Base-by-base conservation (phyloP, 768 basidiomycete genomes). In the Lactarius akahatsu region DNA sequence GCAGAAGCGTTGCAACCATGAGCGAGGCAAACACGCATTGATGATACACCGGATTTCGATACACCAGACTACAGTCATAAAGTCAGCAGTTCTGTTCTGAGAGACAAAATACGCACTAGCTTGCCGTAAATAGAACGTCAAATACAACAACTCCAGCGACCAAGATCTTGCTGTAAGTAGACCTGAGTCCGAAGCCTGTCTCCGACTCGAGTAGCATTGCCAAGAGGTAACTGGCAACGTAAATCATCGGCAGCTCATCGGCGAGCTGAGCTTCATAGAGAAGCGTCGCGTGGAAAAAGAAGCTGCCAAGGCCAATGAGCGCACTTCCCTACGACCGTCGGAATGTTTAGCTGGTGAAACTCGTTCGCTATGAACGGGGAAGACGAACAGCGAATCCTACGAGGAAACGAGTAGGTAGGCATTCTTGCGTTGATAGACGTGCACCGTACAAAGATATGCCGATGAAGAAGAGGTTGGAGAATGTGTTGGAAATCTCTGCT, bases 221-320 rank as follows among this genome's bases (percentile, higher is more conserved):
- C 23, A 85, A 74, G 69, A 83, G 80, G 76, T 86, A 85, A 47
- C 84, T 84, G 6, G 83, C 83, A 62, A 87, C 84, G 72, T 88
- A 91, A 63, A 91, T 83, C 91, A 93, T 92, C 2, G 90, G 91
- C 10, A 94, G 78, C 73, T 94, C 91, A 71, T 94, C 91, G 41
- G 89, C 87, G 61, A 91, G 83, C 72, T 94, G 91, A 11, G 90
- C 90, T 69, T 86, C 82, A 74, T 86, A 94, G 45, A 84, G 78
- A 36, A 94, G 78, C 2, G 89, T 91, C 13, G 88, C 88, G 69
- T 94, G 91, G 74, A 94, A 94, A 57, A 86, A 83, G 71, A 88
- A 86, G 72, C 89, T 90, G 23, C 91, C 91, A 15, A 90, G 66
- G n/a, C 89, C 91, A 54, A 92, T 85, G 23, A 90, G 75, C 20